Evolutionary conservation across 371 early-diverging fungal species (phyloP).

Genomic region (Rhizopus microsporus): DNA sequence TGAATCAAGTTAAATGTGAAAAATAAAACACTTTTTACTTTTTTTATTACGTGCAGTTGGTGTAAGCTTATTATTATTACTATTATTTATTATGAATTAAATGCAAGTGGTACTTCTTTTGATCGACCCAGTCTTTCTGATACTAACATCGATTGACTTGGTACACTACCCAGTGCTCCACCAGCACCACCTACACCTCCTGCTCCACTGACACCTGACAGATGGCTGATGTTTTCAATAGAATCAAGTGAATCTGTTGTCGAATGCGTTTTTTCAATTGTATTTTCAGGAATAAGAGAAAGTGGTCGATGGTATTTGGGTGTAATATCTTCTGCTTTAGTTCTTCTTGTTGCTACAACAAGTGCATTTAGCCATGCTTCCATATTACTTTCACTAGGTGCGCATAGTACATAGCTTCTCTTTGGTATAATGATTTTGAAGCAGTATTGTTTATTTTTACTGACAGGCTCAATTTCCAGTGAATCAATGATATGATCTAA

Average conservation of each 20-base stretch:
- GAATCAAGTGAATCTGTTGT: conserved; percentile 30
- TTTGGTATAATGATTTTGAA: conserved; percentile 80
- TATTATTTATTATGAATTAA: too few relatives aligned
- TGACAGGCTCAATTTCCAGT: conserved; percentile 70
- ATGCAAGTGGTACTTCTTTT: conserved; percentile 2
- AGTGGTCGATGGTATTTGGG: conserved; percentile 9
- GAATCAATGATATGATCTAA: conserved; percentile 72
- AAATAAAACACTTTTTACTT: too few relatives aligned
- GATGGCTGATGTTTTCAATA: conserved; percentile 45
- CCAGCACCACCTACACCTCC: conserved; percentile 17
- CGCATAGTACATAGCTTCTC: conserved; percentile 71
- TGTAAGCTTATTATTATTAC: neutral
- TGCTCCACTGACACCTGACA: conserved; percentile 32
- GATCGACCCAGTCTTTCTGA: conserved; percentile 9
- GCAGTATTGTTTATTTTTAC: conserved; percentile 61
- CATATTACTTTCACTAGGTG: conserved; percentile 59
- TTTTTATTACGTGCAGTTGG: too few relatives aligned
- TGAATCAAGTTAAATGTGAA: too few relatives aligned
- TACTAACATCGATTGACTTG: conserved; percentile 3
- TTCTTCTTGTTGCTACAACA: conserved; percentile 52
- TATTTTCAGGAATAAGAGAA: conserved; percentile 31
- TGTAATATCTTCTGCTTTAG: conserved; percentile 31
- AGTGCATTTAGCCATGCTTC: conserved; percentile 71
- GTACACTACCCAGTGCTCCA: conserved; percentile 12
- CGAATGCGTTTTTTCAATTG: conserved; percentile 17